phyloP scores from a whole-genome alignment of 2,329 filamentous ascomycete genomes.

The Trichoderma harzianum region DNA sequence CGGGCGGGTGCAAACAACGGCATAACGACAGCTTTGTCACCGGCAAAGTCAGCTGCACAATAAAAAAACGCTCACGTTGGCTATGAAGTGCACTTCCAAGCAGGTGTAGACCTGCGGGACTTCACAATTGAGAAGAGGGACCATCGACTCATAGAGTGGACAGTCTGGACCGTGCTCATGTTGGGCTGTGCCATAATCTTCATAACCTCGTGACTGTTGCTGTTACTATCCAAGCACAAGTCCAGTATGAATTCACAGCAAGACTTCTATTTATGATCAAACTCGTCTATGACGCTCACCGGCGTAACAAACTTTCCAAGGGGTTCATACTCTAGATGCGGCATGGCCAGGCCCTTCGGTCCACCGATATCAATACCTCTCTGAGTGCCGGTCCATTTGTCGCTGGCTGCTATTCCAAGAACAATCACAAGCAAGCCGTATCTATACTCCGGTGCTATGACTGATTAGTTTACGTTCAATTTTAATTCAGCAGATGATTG shows the following conservation, averaged over 20 bases:
- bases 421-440: background rate
- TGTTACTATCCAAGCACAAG: background rate
- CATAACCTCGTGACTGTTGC: background rate
- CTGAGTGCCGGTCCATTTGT: background rate
- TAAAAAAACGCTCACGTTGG: background rate
- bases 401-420: background rate
- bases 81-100: background rate
- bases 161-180: background rate
- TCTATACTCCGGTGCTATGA: background rate
- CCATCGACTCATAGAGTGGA: background rate
- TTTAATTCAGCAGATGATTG: accelerated
- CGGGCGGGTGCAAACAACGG: background rate
- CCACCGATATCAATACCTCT: background rate
- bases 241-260: background rate
- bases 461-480: accelerated
- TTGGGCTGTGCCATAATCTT: background rate
- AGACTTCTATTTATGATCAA: background rate
- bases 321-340: background rate
- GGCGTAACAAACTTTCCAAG: background rate
- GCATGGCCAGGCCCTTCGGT: background rate
- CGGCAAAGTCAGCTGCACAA: background rate
- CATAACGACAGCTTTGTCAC: background rate
- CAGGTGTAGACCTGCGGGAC: background rate
- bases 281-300: background rate
- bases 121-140: background rate